Conservation (phyloP, 306 rosid species). For the Elaeagnus macrophylla region DNA sequence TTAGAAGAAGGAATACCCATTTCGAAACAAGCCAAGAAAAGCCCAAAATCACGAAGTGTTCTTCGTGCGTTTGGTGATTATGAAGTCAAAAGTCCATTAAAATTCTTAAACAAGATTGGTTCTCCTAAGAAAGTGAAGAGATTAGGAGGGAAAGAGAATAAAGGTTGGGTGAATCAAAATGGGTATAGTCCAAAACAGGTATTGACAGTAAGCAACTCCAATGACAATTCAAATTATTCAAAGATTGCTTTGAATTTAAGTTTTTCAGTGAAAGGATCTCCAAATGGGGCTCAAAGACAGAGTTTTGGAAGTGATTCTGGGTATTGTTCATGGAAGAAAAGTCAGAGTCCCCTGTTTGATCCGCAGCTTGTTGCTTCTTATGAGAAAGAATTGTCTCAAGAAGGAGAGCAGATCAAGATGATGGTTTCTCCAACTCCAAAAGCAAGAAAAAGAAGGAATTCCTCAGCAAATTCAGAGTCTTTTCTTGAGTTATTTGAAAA, state of each 20-base stretch:
- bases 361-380: constrained; percentile 64
- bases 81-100: constrained; percentile 56
- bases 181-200: constrained; percentile 60
- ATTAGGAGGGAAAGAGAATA: constrained; percentile 67
- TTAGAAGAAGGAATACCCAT: constrained; percentile 69
- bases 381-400: constrained; percentile 56
- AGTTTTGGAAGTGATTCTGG: constrained; percentile 44
- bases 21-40: constrained; percentile 41
- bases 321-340: constrained; percentile 18
- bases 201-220: constrained; percentile 25
- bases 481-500: constrained; percentile 36
- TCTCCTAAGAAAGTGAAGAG: constrained; percentile 54
- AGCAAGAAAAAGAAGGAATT: constrained; percentile 20
- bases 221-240: constrained; percentile 26
- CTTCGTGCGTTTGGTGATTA: constrained; percentile 56
- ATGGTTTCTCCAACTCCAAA: constrained; percentile 52
- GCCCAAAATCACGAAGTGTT: constrained; percentile 52
- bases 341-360: constrained; percentile 67
- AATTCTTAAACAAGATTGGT: constrained; percentile 59
- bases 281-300: constrained; percentile 24
- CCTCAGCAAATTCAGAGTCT: constrained; percentile 25
- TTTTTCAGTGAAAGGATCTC: constrained; percentile 46
- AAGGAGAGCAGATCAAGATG: constrained; percentile 80
- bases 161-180: constrained; percentile 26
- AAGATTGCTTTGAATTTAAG: constrained; percentile 28